Evolutionary conservation across 139 green algal species (phyloP).

Genomic region (Tetradesmus obliquus): DNA sequence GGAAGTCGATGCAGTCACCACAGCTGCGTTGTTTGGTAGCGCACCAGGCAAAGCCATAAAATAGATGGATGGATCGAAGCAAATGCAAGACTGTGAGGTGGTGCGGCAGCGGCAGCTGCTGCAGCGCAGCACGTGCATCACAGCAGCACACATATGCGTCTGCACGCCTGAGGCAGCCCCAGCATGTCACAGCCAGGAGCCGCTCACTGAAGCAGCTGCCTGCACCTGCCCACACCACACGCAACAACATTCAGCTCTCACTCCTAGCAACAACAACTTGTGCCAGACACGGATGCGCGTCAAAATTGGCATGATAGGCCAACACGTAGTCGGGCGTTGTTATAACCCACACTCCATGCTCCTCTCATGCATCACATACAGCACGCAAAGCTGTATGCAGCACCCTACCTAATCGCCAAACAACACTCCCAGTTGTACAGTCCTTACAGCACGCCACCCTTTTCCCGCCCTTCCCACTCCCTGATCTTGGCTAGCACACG

Average conservation of each 20-base stretch:
- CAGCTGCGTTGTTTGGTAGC: background rate
- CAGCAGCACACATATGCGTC: background rate
- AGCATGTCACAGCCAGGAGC: background rate
- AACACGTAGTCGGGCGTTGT: background rate
- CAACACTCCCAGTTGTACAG: too few species aligned
- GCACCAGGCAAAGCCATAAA: background rate
- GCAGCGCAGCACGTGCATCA: background rate
- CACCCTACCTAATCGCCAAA: too few species aligned
- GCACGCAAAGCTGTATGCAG: background rate
- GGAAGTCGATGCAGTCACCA: background rate
- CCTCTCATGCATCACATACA: background rate
- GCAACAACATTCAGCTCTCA: background rate
- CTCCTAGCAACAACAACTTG: background rate
- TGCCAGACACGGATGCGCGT: background rate
- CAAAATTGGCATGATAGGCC: background rate
- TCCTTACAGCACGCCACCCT: conserved; percentile 1
- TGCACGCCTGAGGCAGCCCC: background rate
- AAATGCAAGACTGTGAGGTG: background rate
- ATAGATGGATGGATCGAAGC: background rate
- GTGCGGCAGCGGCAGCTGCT: background rate
- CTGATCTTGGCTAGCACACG: conserved; percentile 22
- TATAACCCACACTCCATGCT: background rate
- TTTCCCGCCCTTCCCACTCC: conserved; percentile 26
- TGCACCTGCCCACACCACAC: background rate
- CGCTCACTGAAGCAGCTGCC: background rate